Evolutionary conservation across 1,139 yeast species (phyloP).

Genomic region (Lodderomyces parapsilosis): DNA sequence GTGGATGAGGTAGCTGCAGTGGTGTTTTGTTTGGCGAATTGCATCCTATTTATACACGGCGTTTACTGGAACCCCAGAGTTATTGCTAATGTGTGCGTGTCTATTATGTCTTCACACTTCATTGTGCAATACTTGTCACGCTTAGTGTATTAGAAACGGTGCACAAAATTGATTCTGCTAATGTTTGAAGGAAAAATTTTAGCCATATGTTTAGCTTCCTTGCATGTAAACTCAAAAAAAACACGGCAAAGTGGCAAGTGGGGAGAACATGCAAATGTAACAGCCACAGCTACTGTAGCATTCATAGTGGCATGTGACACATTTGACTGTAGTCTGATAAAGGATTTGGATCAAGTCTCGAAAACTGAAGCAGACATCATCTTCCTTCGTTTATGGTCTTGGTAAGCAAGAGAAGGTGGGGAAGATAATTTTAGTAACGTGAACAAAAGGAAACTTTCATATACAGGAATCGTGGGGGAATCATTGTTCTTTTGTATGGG

Average conservation of each 20-base stretch:
- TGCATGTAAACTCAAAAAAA: not conserved
- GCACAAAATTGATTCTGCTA: not conserved
- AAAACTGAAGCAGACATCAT: no score
- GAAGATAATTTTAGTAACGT: not conserved
- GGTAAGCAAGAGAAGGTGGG: not conserved
- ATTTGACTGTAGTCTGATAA: not conserved
- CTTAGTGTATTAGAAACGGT: not conserved
- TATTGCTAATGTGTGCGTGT: not conserved
- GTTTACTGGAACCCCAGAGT: not conserved
- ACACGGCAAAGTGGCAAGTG: not conserved
- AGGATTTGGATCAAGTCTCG: no score
- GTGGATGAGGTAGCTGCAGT: not conserved
- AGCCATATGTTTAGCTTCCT: not conserved
- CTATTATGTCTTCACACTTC: not conserved
- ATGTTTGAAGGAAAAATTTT: not conserved
- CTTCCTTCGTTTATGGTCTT: no score
- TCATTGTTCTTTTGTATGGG: not conserved
- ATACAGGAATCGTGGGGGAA: not conserved
- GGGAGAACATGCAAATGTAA: not conserved
- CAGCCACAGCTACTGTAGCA: no score
- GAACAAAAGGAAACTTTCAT: not conserved
- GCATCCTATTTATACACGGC: not conserved
- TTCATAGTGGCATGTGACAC: no score
- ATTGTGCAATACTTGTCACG: not conserved
- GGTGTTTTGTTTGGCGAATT: not conserved